Evolutionary conservation across 352 stramenopile species (phyloP).

Genomic region (Phytophthora tubulina): DNA sequence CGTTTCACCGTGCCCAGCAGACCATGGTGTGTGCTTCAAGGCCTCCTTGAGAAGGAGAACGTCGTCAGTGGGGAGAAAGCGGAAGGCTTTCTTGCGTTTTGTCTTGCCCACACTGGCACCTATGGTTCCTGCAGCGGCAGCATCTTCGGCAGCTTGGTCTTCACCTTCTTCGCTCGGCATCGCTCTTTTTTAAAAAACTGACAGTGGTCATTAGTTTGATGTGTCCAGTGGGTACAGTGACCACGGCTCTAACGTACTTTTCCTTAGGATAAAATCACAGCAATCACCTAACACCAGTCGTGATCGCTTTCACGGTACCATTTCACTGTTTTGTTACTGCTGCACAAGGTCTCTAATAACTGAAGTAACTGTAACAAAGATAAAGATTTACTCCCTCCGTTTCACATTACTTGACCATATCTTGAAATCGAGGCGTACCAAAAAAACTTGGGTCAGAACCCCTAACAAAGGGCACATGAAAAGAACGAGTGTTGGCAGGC

Average conservation of each 20-base stretch:
- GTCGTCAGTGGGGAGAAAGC: conserved; percentile 2
- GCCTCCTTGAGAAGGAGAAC: not conserved
- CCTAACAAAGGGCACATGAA: not conserved
- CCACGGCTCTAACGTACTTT: conserved; percentile 10
- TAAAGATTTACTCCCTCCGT: not conserved
- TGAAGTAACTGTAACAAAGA: too few relatives aligned
- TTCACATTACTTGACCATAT: not conserved
- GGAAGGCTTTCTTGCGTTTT: conserved; percentile 12
- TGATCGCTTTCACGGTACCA: not conserved
- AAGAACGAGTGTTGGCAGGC: not conserved
- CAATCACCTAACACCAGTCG: not conserved
- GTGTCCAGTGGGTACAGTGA: conserved; percentile 9
- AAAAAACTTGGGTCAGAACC: not conserved
- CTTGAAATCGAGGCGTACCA: not conserved
- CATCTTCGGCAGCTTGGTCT: not conserved
- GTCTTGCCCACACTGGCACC: not conserved
- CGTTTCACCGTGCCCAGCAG: conserved; percentile 14
- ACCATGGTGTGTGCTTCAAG: conserved; percentile 3
- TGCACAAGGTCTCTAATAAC: conserved; percentile 8
- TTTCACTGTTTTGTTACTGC: conserved; percentile 7
- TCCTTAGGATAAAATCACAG: not conserved
- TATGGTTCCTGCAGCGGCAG: not conserved
- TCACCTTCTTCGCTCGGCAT: not conserved
- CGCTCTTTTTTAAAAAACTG: conserved; percentile 5
- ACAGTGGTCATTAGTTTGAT: too few relatives aligned